phyloP scores from a whole-genome alignment of 2,329 filamentous ascomycete species.

The Fusarium sp. region DNA sequence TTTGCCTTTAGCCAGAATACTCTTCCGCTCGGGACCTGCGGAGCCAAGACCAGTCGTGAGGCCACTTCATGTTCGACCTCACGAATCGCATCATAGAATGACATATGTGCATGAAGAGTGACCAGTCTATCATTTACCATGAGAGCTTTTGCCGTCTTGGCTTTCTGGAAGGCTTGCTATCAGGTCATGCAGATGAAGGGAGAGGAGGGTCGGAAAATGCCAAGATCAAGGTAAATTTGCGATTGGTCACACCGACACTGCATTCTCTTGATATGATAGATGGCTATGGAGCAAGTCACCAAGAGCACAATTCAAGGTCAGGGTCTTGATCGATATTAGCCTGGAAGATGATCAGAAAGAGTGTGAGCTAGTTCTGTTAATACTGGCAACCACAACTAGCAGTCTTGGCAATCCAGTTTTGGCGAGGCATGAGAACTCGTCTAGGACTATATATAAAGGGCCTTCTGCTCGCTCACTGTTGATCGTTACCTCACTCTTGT shows the following conservation, averaged over 20 bases:
- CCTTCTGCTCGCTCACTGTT: neutral
- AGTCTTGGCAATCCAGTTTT: neutral
- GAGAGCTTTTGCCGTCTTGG: neutral
- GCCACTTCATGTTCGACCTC: neutral
- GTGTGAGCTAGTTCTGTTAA: too few relatives aligned
- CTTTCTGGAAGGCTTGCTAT: neutral
- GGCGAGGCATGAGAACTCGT: neutral
- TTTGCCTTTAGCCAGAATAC: slow-evolving; percentile 15
- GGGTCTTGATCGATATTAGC: neutral
- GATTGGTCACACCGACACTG: too few relatives aligned
- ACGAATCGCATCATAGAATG: slow-evolving; percentile 7
- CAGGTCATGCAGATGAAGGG: neutral
- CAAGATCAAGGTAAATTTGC: neutral
- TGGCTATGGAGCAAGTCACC: too few relatives aligned
- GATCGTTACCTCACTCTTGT: neutral
- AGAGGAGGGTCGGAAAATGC: neutral
- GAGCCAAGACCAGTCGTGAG: neutral
- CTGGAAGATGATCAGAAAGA: neutral
- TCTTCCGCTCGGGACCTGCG: neutral
- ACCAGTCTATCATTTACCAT: neutral
- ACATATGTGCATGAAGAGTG: neutral
- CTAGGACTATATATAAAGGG: neutral
- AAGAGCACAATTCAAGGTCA: too few relatives aligned
- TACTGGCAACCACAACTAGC: neutral
- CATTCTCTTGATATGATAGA: too few relatives aligned